Base-by-base conservation (phyloP, 2,329 filamentous ascomycete genomes). In the Alternaria novae-zelandiae region DNA sequence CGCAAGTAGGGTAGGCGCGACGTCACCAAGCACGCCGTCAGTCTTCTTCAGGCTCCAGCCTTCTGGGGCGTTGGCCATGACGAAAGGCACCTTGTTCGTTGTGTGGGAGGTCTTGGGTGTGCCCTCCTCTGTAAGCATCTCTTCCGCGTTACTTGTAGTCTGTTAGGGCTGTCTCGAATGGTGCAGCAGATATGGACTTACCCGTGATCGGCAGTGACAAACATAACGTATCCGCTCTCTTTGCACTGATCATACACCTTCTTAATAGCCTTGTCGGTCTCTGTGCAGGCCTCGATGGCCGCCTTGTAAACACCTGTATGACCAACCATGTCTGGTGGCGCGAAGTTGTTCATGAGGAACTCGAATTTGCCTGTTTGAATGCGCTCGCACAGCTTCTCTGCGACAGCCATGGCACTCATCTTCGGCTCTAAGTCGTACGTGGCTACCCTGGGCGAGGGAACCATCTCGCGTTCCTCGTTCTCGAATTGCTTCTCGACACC, bases 291-390 rank as follows among this genome's bases (percentile, higher is more conserved):
- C 76, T 96, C 79, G 67, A 99, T 90, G 61, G 96, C 96, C 28
- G 96, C 95, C 74, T 98, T 91, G 83, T 98, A 98, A 64, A 97
- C 94, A 78, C 96, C 96, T 11, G 96, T 99, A 85, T 99, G 96
- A 72, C 96, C 96, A 70, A 99, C 96, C 96, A 99, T 99, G 84
- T 99, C 96, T 17, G 96, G 96, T 45, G 96, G 96, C 45, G 96
- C 96, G 83, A 99, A 98, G 89, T 99, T 99, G 90, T 98, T 97
- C 96, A 99, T 99, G 82, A 99, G 86, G 79, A 99, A 98, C 78
- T 96, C 94, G 83, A 94, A 97, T 78, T 92, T 89, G 77, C 91
- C 89, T 81, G 96, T 93, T 25, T 82, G 88, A 70, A 99, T 90
- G 63, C 94, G 90, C 86, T 97, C 96, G 81, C 85, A 88, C 63